A percentile compares a stretch with the other conserved stretches of the same genome.
These are phyloP conservation scores for Rhynchosporium agropyri DNA, from an alignment of 2,329 filamentous ascomycete genomes.

Conservation along the genomic window DNA sequence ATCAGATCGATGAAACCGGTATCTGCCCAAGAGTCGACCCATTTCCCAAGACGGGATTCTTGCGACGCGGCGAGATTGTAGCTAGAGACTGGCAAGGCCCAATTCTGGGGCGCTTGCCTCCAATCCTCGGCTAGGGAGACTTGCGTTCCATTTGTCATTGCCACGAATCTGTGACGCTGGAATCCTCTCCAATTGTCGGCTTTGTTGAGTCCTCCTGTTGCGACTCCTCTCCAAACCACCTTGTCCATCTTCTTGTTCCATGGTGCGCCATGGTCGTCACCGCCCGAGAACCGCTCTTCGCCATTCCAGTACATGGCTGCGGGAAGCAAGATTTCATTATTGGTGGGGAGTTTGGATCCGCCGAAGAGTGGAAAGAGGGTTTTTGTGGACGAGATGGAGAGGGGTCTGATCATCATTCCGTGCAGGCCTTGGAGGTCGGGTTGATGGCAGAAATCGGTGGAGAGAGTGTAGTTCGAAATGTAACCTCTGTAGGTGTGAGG, in stretches of 20 bases:
- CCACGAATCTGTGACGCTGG: constrained; percentile 59
- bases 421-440: constrained; percentile 56
- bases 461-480: constrained; percentile 51
- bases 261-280: constrained; percentile 48
- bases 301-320: constrained; percentile 65
- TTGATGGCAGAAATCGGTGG: constrained; percentile 51
- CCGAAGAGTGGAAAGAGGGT: constrained; percentile 63
- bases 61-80: constrained; percentile 49
- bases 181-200: constrained; percentile 56
- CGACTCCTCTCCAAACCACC: constrained; percentile 66
- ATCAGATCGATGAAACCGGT: constrained; percentile 46
- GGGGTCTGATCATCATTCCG: constrained; percentile 58
- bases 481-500: constrained; percentile 43
- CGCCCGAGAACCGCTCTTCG: constrained; percentile 62
- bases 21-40: constrained; percentile 41
- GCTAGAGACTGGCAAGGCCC: constrained; percentile 52
- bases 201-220: constrained; percentile 58
- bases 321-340: constrained; percentile 66
- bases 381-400: constrained; percentile 54
- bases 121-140: constrained; percentile 41
- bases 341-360: constrained; percentile 62
- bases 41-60: constrained; percentile 49
- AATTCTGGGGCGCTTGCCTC: constrained; percentile 51
- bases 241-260: constrained; percentile 60
- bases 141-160: constrained; percentile 54